Evolutionary conservation across 306 rosid genomes (phyloP), one percentile per base, ranked within the genome.

Genomic region (Quercus robur): DNA sequence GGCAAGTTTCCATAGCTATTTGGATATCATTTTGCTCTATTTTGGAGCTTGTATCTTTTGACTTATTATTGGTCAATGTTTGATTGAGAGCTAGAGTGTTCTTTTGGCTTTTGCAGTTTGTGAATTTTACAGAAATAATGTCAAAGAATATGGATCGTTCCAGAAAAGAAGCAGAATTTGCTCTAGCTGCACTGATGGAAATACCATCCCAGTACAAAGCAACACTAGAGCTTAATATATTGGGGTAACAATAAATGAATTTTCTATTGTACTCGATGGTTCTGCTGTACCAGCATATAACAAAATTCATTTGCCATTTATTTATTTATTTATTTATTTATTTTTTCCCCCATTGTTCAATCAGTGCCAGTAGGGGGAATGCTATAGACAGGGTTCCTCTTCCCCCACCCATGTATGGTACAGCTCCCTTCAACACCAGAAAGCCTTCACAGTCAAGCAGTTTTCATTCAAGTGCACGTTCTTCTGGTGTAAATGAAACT

Each of bases 201-300:
- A 93, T 96, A 84, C 99, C 97, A 49, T 81, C 93, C 55, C 99
- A 96, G 84, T 96, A 96, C 69, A 91, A 90, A 84, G 97, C 98
- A 77, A 96, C 97, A 19, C 79, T 90, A 15, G 99, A 93, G 88
- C 97, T 89, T 31, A 77, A 76, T 81, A 46, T 93, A 76, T 81
- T 96, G 90, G 97, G 99, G 98, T 96, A 87, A 88, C 5, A n/a
- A 71, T 81, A 79, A 23, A 35, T 74, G 41, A 59, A 77, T 13
- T 75, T 57, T 69, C 49, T 76, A 49, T 25, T 56, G 28, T 31
- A 64, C 49, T 83, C 81, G 18, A 12, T 49, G 71, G 61, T 58
- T 84, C 70, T 81, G 30, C 74, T 64, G 19, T 46, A 73, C 9
- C 72, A 75, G 77, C 73, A 72, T 33, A 31, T 67, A 31, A 73